These are phyloP conservation scores for Sporothrix euskadiensis DNA, from an alignment of 2,329 filamentous ascomycete species.

Conservation along the genomic window DNA sequence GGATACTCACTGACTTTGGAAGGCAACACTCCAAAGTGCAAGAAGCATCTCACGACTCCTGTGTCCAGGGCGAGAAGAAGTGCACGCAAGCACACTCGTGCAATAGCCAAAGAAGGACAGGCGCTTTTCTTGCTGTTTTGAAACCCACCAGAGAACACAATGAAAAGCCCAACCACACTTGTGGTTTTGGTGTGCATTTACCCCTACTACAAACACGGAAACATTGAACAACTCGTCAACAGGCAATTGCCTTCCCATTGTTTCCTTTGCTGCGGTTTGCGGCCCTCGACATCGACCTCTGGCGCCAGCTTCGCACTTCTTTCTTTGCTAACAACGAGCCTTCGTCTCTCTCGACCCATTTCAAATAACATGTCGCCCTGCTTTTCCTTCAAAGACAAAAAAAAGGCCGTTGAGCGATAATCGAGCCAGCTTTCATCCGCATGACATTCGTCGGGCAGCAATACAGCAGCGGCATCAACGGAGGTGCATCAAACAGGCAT, in stretches of 20 bases:
- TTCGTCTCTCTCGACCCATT: neutral
- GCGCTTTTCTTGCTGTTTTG: neutral
- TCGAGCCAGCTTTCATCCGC: neutral
- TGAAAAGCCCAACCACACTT: neutral
- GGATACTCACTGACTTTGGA: neutral
- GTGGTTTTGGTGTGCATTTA: neutral
- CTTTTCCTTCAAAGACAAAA: neutral
- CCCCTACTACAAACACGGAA: too few species aligned
- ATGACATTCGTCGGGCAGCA: conserved; percentile 17
- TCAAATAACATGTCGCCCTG: neutral
- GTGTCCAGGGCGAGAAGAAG: neutral
- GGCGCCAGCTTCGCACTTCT: neutral
- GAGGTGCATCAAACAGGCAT: conserved; percentile 3
- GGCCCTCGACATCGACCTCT: neutral
- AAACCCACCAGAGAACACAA: neutral
- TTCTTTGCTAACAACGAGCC: neutral
- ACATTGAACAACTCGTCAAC: too few species aligned
- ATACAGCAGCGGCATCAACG: conserved; percentile 16
- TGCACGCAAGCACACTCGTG: neutral
- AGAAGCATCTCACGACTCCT: neutral
- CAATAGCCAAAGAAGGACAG: neutral
- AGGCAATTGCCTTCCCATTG: neutral
- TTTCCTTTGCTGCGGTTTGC: neutral
- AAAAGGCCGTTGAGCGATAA: neutral
- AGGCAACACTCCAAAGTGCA: neutral